phyloP scores from a whole-genome alignment of 2,329 filamentous ascomycete genomes.

The Pyricularia pennisetigena region DNA sequence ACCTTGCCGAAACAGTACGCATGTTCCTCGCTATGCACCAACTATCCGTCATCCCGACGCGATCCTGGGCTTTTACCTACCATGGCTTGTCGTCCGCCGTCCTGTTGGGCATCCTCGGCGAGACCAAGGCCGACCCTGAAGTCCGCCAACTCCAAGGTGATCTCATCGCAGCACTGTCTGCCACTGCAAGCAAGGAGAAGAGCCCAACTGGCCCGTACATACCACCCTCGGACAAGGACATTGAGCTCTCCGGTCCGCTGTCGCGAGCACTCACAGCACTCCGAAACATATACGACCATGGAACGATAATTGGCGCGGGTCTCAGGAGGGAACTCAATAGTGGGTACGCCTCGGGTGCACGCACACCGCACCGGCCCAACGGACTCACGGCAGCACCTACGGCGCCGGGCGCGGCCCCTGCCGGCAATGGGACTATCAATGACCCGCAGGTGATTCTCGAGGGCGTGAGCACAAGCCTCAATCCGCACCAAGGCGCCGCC shows the following conservation, averaged over 20 bases:
- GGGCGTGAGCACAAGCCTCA: constrained; percentile 22
- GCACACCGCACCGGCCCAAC: constrained; percentile 28
- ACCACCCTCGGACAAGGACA: constrained; percentile 46
- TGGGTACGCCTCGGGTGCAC: constrained; percentile 31
- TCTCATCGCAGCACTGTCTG: constrained; percentile 52
- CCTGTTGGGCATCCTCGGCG: constrained; percentile 51
- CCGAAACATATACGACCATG: constrained; percentile 58
- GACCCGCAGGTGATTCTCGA: constrained; percentile 9
- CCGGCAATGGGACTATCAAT: constrained; percentile 4
- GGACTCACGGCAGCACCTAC: constrained; percentile 10
- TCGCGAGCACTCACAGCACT: constrained; percentile 51
- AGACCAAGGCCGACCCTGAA: constrained; percentile 53
- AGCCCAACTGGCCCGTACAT: constrained; percentile 43
- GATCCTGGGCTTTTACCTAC: constrained; percentile 60
- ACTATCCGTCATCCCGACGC: constrained; percentile 54
- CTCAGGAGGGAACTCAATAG: constrained; percentile 33
- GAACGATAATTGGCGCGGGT: constrained; percentile 31
- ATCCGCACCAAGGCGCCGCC: constrained; percentile 51
- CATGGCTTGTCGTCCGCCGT: constrained; percentile 57
- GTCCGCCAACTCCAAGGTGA: constrained; percentile 55
- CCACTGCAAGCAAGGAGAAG: constrained; percentile 52
- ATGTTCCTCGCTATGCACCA: constrained; percentile 64
- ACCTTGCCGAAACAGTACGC: constrained; percentile 54
- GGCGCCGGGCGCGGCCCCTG: not conserved
- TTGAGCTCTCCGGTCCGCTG: constrained; percentile 51